phyloP scores from a whole-genome alignment of 2,329 filamentous ascomycete species.

The Fusarium algeriense region DNA sequence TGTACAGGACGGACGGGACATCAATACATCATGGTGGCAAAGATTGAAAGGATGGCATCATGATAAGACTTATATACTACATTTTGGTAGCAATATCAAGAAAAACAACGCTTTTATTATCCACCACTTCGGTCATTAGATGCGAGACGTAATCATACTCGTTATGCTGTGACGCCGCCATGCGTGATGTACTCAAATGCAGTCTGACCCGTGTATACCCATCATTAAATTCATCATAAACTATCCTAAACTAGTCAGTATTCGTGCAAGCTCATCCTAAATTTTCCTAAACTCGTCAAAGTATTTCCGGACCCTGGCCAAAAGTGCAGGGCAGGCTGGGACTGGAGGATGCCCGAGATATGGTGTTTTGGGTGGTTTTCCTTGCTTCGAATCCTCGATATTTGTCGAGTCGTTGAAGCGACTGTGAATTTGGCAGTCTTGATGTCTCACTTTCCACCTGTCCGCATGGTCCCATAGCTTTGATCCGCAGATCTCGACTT shows the following conservation, averaged over 20 bases:
- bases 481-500: slow-evolving; percentile 4
- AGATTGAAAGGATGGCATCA: slow-evolving; percentile 19
- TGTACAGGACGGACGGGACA: background rate
- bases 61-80: background rate
- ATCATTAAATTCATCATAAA: background rate
- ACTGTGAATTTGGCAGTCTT: too few species aligned
- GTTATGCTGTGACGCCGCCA: background rate
- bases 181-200: background rate
- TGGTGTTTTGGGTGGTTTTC: background rate
- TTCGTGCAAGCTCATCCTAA: too few species aligned
- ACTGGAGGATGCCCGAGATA: background rate
- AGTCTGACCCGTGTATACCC: background rate
- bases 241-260: too few species aligned
- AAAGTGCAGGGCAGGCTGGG: too few species aligned
- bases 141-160: background rate
- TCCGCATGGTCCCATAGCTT: slow-evolving; percentile 42
- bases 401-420: background rate
- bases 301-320: too few species aligned
- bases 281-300: too few species aligned
- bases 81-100: background rate
- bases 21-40: slow-evolving; percentile 8
- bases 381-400: background rate
- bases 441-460: background rate
- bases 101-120: background rate
- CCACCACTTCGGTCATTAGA: background rate